phyloP scores from a whole-genome alignment of 2,329 filamentous ascomycete species.

The Dactylellina cionopaga region DNA sequence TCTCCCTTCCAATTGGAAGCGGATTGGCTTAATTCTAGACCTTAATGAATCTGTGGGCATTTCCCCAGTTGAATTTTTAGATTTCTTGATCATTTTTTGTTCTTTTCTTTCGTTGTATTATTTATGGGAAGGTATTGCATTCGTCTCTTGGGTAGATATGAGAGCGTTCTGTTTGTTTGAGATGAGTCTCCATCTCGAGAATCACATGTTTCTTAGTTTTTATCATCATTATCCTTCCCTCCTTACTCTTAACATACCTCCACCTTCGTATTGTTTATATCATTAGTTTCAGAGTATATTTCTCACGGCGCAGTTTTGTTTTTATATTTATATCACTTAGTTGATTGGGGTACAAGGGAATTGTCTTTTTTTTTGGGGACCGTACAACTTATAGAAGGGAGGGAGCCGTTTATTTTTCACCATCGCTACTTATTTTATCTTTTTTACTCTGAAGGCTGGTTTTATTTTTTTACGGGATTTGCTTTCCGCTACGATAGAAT shows the following conservation, averaged over 20 bases:
- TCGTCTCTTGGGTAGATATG: conserved; percentile 6
- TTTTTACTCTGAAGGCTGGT: conserved; percentile 1
- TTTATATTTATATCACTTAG: conserved; percentile 1
- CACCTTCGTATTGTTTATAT: not conserved
- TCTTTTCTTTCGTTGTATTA: conserved; percentile 28
- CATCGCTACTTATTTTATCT: conserved; percentile 8
- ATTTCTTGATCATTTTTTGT: not conserved
- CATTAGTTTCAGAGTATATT: not conserved
- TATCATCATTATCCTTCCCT: conserved; percentile 15
- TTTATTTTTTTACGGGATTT: not conserved
- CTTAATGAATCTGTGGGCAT: too few species aligned
- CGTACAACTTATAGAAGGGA: conserved; percentile 44
- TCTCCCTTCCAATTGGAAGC: not conserved
- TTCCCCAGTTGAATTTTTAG: too few species aligned
- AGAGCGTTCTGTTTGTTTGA: not conserved
- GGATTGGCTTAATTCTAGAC: too few species aligned
- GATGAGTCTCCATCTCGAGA: not conserved
- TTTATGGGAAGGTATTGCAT: conserved; percentile 29
- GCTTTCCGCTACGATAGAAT: conserved; percentile 29
- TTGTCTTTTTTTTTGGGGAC: conserved; percentile 27
- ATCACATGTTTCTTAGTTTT: not conserved
- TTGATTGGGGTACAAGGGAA: conserved; percentile 17
- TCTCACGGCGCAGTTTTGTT: conserved; percentile 4
- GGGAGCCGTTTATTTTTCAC: conserved; percentile 27
- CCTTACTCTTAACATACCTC: not conserved